Conservation (phyloP, 352 stramenopile genomes). For the Hyaloperonospora brassicae region DNA sequence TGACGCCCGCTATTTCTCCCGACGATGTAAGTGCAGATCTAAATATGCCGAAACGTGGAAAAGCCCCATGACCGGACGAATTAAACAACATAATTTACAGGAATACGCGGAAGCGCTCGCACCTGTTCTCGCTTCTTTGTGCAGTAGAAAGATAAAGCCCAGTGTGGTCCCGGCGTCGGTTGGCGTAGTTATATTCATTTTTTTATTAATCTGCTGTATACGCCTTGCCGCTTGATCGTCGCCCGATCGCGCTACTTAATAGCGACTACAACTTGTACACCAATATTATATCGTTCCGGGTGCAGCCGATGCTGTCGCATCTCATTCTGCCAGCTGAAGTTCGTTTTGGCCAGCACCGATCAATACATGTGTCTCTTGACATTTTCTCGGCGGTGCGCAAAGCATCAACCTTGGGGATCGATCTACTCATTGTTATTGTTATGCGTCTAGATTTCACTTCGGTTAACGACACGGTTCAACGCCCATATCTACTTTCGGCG, state of each 20-base stretch:
- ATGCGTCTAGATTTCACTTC: not conserved
- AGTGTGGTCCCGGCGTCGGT: not conserved
- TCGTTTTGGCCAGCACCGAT: not conserved
- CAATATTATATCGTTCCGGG: not conserved
- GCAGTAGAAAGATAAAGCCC: not conserved
- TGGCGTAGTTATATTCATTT: not conserved
- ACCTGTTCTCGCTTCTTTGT: no score
- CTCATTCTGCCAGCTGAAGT: not conserved
- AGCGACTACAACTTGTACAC: not conserved
- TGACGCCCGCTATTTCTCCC: no score
- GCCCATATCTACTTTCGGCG: no score
- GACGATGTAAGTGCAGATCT: no score
- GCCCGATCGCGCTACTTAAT: no score
- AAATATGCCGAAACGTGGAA: no score
- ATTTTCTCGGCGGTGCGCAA: not conserved
- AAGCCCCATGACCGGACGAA: no score
- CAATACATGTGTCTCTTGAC: not conserved
- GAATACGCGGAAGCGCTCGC: no score
- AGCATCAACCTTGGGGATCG: no score
- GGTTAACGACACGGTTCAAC: not conserved
- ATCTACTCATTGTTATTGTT: not conserved
- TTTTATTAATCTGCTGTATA: not conserved
- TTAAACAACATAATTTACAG: no score
- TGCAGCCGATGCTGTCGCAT: not conserved
- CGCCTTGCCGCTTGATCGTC: no score